Evolutionary conservation across 768 basidiomycete species (phyloP).

Genomic region (Mycena rosella): DNA sequence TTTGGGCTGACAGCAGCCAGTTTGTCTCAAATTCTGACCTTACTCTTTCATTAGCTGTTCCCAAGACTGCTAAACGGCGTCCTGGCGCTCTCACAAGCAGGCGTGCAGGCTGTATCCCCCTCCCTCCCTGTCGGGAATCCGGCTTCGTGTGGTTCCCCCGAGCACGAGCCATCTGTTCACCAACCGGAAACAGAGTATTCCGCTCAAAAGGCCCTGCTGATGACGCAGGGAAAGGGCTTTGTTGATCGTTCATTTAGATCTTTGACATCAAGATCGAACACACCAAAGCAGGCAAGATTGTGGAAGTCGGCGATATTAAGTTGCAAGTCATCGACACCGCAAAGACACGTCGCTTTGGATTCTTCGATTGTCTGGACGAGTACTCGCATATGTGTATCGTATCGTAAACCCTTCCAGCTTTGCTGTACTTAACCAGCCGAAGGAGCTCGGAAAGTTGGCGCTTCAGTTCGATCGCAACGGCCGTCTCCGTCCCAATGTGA

Average conservation of each 20-base stretch:
- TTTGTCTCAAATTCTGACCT: background rate
- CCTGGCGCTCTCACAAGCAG: slow-evolving; percentile 12
- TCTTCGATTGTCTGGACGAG: slow-evolving; percentile 26
- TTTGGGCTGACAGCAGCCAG: background rate
- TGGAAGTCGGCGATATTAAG: slow-evolving; percentile 1
- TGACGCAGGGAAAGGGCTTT: background rate
- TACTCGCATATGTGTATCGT: slow-evolving; percentile 23
- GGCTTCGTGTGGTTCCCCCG: background rate
- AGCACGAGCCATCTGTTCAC: background rate
- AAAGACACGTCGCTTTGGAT: slow-evolving; percentile 4
- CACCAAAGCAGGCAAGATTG: background rate
- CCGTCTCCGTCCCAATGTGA: slow-evolving; percentile 18
- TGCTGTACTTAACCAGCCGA: background rate
- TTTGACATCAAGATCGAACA: slow-evolving; percentile 6
- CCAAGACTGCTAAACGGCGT: background rate
- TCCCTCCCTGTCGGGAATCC: background rate
- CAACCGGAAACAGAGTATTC: background rate
- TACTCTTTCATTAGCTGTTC: slow-evolving; percentile 18
- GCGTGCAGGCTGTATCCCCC: slow-evolving; percentile 5
- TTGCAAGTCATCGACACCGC: slow-evolving; percentile 20
- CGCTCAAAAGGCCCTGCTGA: background rate
- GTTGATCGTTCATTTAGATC: background rate
- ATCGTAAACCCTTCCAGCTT: too few species aligned
- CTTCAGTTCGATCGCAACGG: slow-evolving; percentile 14
- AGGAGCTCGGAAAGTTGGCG: slow-evolving; percentile 21